Conservation (phyloP, 1,139 yeast species). For the Lodderomyces jiufengensis region DNA sequence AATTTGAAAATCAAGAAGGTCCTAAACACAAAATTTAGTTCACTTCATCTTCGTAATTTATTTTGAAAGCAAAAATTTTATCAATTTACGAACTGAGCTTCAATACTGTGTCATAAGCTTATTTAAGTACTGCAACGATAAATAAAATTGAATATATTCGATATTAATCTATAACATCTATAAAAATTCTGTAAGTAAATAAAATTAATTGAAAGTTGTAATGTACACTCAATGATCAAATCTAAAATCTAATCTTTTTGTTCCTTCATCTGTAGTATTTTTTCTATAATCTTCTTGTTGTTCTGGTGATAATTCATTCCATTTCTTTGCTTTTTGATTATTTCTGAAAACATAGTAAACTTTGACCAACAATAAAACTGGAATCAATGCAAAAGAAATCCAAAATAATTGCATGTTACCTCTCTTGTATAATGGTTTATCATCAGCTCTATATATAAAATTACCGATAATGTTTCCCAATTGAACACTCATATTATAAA, state of each 20-base stretch:
- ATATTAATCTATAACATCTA: background rate
- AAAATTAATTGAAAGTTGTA: constrained; percentile 14
- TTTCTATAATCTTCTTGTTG: constrained; percentile 43
- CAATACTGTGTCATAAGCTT: too few species aligned
- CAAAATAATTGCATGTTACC: constrained; percentile 41
- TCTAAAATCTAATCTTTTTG: constrained; percentile 51
- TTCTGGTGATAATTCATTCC: constrained; percentile 46
- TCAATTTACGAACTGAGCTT: too few species aligned
- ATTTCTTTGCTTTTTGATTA: constrained; percentile 34
- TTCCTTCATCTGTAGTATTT: constrained; percentile 48
- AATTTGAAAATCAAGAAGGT: too few species aligned
- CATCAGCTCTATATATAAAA: constrained; percentile 55
- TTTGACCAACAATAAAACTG: constrained; percentile 21
- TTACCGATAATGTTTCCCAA: constrained; percentile 48
- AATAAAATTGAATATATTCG: background rate
- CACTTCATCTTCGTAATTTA: too few species aligned
- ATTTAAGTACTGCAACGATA: too few species aligned
- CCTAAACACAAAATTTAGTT: too few species aligned
- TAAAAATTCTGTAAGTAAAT: constrained; percentile 2
- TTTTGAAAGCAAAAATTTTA: too few species aligned
- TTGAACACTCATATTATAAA: constrained; percentile 62
- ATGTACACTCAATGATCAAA: constrained; percentile 17
- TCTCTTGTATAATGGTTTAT: constrained; percentile 53
- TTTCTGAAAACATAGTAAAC: constrained; percentile 47
- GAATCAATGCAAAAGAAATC: constrained; percentile 16